These are phyloP conservation scores for Thermochaetoides thermophila DNA, from an alignment of 495 filamentous ascomycete species.

Conservation along the genomic window DNA sequence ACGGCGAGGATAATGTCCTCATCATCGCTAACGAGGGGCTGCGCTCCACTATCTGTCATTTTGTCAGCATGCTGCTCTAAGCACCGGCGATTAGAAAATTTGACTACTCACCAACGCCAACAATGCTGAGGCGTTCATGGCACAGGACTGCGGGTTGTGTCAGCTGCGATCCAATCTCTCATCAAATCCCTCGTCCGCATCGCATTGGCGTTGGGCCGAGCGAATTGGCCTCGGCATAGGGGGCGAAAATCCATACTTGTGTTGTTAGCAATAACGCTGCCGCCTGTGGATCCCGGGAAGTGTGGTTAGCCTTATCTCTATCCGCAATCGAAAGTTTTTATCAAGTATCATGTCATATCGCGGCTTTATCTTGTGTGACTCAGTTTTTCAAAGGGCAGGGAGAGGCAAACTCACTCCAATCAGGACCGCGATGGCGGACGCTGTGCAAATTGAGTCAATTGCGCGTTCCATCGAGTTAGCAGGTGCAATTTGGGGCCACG, in stretches of 20 bases:
- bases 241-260: slow-evolving; percentile 47
- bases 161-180: slow-evolving; percentile 7
- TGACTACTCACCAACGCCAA: slow-evolving; percentile 90
- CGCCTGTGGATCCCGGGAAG: slow-evolving; percentile 39
- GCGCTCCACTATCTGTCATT: slow-evolving; percentile 70
- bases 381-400: slow-evolving; percentile 3
- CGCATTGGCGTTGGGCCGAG: too few relatives aligned
- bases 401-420: slow-evolving; percentile 71
- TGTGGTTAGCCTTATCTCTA: slow-evolving; percentile 9
- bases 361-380: slow-evolving; percentile 11
- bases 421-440: slow-evolving; percentile 89
- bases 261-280: slow-evolving; percentile 73
- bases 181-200: too few relatives aligned
- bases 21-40: slow-evolving; percentile 86
- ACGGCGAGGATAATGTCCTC: slow-evolving; percentile 79
- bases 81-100: too few relatives aligned
- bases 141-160: slow-evolving; percentile 56
- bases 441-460: too few relatives aligned
- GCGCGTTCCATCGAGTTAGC: too few relatives aligned
- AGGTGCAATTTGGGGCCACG: too few relatives aligned
- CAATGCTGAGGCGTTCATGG: slow-evolving; percentile 93
- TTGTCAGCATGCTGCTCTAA: too few relatives aligned
- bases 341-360: too few relatives aligned
- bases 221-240: neutral
- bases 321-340: slow-evolving; percentile 1